phyloP scores from a whole-genome alignment of 179 eudicot genomes.

The Dionaea muscipula region DNA sequence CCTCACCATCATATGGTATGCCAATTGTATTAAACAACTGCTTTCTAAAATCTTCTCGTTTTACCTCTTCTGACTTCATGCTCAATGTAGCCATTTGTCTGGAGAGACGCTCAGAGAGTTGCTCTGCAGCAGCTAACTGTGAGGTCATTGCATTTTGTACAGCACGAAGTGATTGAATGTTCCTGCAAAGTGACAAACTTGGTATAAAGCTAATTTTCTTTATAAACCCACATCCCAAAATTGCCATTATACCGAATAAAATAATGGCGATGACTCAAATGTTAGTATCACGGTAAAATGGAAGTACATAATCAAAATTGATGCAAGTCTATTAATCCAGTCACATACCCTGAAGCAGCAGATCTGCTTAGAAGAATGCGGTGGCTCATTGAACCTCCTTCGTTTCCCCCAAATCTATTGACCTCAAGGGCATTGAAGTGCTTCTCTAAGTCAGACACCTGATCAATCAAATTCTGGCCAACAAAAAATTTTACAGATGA shows the following conservation, averaged over 20 bases:
- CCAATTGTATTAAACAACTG: slow-evolving; percentile 84
- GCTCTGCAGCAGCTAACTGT: slow-evolving; percentile 79
- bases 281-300: no score
- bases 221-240: neutral
- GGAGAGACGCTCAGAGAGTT: slow-evolving; percentile 71
- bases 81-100: slow-evolving; percentile 64
- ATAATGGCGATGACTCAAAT: no score
- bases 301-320: neutral
- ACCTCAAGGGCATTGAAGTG: slow-evolving; percentile 83
- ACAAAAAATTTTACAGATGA: slow-evolving; percentile 10
- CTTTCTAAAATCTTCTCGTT: slow-evolving; percentile 40
- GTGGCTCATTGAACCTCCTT: slow-evolving; percentile 24
- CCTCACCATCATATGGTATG: slow-evolving; percentile 39
- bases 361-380: slow-evolving; percentile 31
- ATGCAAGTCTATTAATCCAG: neutral
- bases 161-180: slow-evolving; percentile 56
- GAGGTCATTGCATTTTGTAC: slow-evolving; percentile 58
- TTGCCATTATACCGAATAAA: neutral
- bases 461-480: slow-evolving; percentile 56
- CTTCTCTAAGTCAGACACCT: slow-evolving; percentile 67
- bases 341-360: slow-evolving; percentile 50
- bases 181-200: slow-evolving; percentile 29
- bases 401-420: slow-evolving; percentile 54
- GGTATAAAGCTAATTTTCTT: neutral
- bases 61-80: slow-evolving; percentile 40